Evolutionary conservation across 176 grass and related monocot species (phyloP), one percentile per base, ranked within the genome.

Genomic region (Ensete glaucum): DNA sequence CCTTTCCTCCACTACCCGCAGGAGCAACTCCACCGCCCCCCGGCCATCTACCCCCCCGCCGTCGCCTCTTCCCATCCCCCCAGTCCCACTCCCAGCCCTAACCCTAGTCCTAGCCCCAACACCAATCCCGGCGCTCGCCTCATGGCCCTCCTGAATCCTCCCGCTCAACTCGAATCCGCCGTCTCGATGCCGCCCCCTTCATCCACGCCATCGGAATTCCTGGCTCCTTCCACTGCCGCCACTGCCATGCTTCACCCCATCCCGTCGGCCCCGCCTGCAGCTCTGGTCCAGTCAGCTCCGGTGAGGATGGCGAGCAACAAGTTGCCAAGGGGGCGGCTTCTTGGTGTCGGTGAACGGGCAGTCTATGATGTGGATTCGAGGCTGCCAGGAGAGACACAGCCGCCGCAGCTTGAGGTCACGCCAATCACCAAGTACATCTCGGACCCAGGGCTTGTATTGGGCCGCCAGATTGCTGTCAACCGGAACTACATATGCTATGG

Each of bases 351-450:
- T 26, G 94, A 93, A 25, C 75, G 77, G 23, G 78, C 78, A 8
- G 83, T 93, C 74, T 82, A 93, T 25, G 94, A 98, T 25, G 88
- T 98, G 19, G 90, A 98, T 72, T 93, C 84, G 20, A 80, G 94
- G 77, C 71, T 97, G 26, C 88, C 84, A 0, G 94, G 94, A 52
- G 94, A 97, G 77, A 83, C 80, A 0, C 79, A 83, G 62, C 90
- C 94, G 0, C 94, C 90, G 0, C 94, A 97, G 77, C 88, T 93
- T 9, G 94, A 97, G 73, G 94, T 97, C 29, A 93, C 94, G 60
- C 94, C 94, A 52, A 97, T 97, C 77, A 97, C 94, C 54, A 97
- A 97, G 80, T 93, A 97, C 83, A 91, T 84, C 11, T 97, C 94
- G 4, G 94, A 97, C 74, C 94, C 94, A 0, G 90, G 94, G 17